phyloP scores from a whole-genome alignment of 2,329 filamentous ascomycete genomes.

The Talaromyces rugulosus region DNA sequence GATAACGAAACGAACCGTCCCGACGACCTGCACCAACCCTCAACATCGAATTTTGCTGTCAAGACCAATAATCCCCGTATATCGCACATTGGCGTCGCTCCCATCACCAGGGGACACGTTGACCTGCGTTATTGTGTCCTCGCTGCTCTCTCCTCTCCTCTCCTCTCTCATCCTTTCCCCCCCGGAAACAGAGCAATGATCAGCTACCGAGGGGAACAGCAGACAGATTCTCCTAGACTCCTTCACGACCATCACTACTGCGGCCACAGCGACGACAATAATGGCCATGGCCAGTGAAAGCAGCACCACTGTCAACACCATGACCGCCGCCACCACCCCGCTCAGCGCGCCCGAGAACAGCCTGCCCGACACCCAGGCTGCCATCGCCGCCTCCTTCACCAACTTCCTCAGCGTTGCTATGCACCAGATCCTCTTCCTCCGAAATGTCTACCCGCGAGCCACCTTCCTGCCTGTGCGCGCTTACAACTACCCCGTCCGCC shows the following conservation, averaged over 20 bases:
- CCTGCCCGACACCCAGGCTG: conserved; percentile 48
- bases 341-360: conserved; percentile 35
- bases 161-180: neutral
- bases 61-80: neutral
- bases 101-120: neutral
- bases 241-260: conserved; percentile 31
- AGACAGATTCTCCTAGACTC: conserved; percentile 36
- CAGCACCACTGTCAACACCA: conserved; percentile 25
- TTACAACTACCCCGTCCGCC: conserved; percentile 79
- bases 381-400: conserved; percentile 66
- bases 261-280: conserved; percentile 13
- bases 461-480: conserved; percentile 77
- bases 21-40: neutral
- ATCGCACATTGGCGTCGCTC: neutral
- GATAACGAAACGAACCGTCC: neutral
- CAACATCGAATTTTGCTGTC: neutral
- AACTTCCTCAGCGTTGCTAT: conserved; percentile 78
- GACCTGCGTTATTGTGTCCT: neutral
- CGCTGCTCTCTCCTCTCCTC: neutral
- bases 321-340: conserved; percentile 30
- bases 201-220: conserved; percentile 41
- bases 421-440: conserved; percentile 82
- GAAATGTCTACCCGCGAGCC: conserved; percentile 68
- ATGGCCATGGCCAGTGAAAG: conserved; percentile 32
- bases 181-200: conserved; percentile 39